These are phyloP conservation scores for Geosiphon pyriformis DNA, from an alignment of 192 early-diverging fungal genomes.

Conservation along the genomic window DNA sequence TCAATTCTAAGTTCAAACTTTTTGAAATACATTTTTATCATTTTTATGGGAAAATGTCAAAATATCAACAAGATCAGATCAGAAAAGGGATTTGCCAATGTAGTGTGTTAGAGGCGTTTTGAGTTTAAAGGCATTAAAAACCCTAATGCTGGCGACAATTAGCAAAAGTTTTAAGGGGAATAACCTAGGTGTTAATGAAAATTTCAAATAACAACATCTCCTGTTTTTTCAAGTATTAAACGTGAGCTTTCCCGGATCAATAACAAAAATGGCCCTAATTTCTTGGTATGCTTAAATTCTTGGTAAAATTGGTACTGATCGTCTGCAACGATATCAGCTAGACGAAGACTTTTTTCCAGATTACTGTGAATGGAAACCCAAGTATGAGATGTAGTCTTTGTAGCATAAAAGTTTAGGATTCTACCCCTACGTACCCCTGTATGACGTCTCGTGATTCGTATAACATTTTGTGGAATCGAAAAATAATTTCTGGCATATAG, in stretches of 20 bases:
- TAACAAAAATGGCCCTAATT: slow-evolving; percentile 1
- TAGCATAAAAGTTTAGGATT: not conserved
- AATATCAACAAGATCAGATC: not conserved
- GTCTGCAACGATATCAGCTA: slow-evolving; percentile 6
- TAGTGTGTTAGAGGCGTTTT: too few relatives aligned
- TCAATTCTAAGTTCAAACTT: not conserved
- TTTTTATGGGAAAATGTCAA: not conserved
- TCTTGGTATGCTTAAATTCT: slow-evolving; percentile 13
- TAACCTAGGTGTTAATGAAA: too few relatives aligned
- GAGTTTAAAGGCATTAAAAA: too few relatives aligned
- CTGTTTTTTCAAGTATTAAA: not conserved
- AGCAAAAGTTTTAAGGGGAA: too few relatives aligned
- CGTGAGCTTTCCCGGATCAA: not conserved
- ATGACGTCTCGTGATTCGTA: slow-evolving; percentile 5
- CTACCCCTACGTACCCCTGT: slow-evolving; percentile 1
- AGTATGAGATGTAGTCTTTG: not conserved
- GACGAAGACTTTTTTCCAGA: slow-evolving; percentile 13
- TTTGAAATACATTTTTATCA: not conserved
- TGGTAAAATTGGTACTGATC: not conserved
- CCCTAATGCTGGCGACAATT: too few relatives aligned
- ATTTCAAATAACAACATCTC: not conserved
- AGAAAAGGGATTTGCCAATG: too few relatives aligned
- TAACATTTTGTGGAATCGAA: slow-evolving; percentile 4
- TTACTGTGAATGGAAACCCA: slow-evolving; percentile 2
- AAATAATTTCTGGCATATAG: slow-evolving; percentile 16